Base-by-base conservation (phyloP, 164 flowering plant genomes). In the Annona squamosa region DNA sequence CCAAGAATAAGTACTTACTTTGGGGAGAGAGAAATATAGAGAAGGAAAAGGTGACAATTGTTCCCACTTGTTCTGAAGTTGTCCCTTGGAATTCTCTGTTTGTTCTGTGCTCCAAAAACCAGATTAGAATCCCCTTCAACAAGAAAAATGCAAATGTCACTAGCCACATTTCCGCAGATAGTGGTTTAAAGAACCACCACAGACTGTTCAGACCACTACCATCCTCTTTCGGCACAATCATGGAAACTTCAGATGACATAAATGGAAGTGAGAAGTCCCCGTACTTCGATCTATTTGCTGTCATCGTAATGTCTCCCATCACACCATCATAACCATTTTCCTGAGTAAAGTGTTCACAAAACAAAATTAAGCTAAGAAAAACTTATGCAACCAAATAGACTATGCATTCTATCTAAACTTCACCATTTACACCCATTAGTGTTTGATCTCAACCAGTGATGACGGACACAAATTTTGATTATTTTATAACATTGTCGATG, bases 251-350 rank as follows among this genome's bases (percentile, higher is more conserved):
- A 10, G 81, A 77, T 46, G 83, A 83, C 0, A 81, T 79, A 78
- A 75, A 85, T 43, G 89, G 89, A 9, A 83, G 64, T 41, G 86
- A 77, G 65, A 86, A 86, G 56, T 86, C 86, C 2, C 82, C 84
- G 71, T 79, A 79, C 46, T 9, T 3, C 1, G 86, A 72, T 63
- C 89, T 74, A 48, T 82, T 82, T 13, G 78, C 80, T 12, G 41
- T n/a, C 1, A 86, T 73, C 16, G 76, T 67, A n/a, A 73, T 18
- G 59, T 73, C 76, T n/a, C 71, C 71, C 65, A 73, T 52, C 5
- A 56, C 71, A 43, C 46, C 71, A 52, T 73, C 71, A 57, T 16
- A 73, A 2, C 17, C 17, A 71, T 73, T 71, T 45, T 19, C 41
- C 41, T 26, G 12, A 16, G 41, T 16, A 37, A 65, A 65, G 44